Evolutionary conservation across 768 basidiomycete genomes (phyloP), one percentile per base, ranked within the genome.

Genomic region (Kwoniella sp.): DNA sequence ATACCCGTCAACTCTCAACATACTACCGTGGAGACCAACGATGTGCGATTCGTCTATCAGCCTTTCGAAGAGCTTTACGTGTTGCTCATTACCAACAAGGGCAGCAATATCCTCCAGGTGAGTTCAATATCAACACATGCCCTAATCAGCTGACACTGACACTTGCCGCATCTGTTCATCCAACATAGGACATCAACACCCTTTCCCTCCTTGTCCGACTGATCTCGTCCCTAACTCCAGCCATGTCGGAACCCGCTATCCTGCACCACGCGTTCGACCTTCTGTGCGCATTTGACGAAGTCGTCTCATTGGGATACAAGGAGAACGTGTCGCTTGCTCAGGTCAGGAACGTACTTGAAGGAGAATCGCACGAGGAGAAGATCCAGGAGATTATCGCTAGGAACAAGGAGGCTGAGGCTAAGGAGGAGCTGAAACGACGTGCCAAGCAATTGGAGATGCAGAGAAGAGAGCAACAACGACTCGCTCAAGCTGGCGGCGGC

Each of bases 321-420:
- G 82, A 83, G 75, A 81, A 82, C 55, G 82, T 83, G 29, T 82
- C 81, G 55, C 73, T 83, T 19, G 71, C 78, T 54, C 82, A 83
- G 68, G 82, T 84, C 25, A 68, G 83, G 46, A 81, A 76, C 59
- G 80, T 83, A 13, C 73, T 84, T 47, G 83, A 83, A 72, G 83
- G 83, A 58, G 83, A 84, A 68, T 80, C 79, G 54, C 83, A 83
- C 74, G 83, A 83, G 72, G 83, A 83, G 69, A 83, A 83, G 79
- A 97, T 99, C 60, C 93, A 97, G 77, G 95, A 98, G 76, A 98
- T 98, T 80, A 99, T 98, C 70, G 90, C 93, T 12, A 85, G 90
- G 89, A 98, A 99, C 83, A 98, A 98, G 81, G 96, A 99, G 81
- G 92, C 92, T 6, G 96, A 99, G 75, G 96, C 95, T 1, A 99